A percentile compares a stretch with the other conserved stretches of the same genome.
Conservation (phyloP, 345 rosid genomes). For the Populus euphratica region DNA sequence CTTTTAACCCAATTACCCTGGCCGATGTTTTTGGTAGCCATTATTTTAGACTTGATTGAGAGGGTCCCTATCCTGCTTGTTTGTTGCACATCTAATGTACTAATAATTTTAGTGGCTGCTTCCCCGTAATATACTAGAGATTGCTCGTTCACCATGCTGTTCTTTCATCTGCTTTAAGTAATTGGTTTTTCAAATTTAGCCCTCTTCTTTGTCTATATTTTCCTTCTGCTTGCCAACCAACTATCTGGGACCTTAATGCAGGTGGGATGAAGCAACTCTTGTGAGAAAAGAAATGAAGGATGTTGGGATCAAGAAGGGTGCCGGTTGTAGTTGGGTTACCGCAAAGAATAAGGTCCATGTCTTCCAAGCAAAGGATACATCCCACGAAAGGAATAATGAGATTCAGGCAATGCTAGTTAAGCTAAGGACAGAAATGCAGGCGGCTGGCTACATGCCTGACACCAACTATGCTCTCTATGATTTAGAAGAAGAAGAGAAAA, state of each 20-base stretch:
- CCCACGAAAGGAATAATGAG: constrained; percentile 56
- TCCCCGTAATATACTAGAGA: background rate
- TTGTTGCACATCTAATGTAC: background rate
- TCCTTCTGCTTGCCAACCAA: background rate
- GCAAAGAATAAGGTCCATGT: constrained; percentile 59
- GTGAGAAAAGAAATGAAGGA: constrained; percentile 68
- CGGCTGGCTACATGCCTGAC: constrained; percentile 62
- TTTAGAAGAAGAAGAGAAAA: constrained; percentile 84
- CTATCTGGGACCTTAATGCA: constrained; percentile 15
- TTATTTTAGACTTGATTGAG: background rate
- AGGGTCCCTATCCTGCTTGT: background rate
- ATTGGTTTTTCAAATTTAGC: background rate
- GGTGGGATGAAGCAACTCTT: constrained; percentile 78
- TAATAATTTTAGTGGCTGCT: background rate
- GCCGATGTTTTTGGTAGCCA: background rate
- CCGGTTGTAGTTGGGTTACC: constrained; percentile 82
- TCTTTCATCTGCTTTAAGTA: background rate
- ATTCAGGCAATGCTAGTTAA: constrained; percentile 53
- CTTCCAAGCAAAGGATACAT: constrained; percentile 82
- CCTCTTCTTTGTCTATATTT: background rate
- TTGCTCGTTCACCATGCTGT: background rate
- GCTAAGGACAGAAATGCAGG: constrained; percentile 54
- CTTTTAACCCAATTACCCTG: background rate
- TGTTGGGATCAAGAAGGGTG: constrained; percentile 69
- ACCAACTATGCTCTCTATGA: constrained; percentile 58